A percentile compares a stretch with the other conserved stretches of the same genome.
These are phyloP conservation scores for Trichophyton benhamiae DNA, from an alignment of 2,329 filamentous ascomycete genomes.

Conservation along the genomic window DNA sequence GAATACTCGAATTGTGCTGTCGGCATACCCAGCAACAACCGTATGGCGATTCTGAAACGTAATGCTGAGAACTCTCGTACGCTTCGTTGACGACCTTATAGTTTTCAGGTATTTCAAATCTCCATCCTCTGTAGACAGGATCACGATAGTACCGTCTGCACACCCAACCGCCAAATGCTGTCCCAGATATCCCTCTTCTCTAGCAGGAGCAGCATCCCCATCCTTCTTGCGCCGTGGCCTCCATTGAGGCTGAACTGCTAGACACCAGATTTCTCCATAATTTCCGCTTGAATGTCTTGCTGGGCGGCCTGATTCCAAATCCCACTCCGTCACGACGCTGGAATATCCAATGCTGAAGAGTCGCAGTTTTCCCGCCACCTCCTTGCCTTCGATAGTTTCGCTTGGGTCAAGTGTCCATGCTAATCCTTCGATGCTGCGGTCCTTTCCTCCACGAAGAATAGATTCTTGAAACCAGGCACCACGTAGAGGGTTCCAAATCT, in stretches of 20 bases:
- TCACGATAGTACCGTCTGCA: slow-evolving; percentile 75
- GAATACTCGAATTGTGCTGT: slow-evolving; percentile 85
- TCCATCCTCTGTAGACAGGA: slow-evolving; percentile 75
- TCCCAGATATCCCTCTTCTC: slow-evolving; percentile 30
- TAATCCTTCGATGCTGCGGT: slow-evolving; percentile 78
- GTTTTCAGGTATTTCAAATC: slow-evolving; percentile 70
- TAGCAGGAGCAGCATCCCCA: slow-evolving; percentile 23
- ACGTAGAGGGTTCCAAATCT: slow-evolving; percentile 85
- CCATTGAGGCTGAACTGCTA: slow-evolving; percentile 67
- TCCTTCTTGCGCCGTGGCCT: slow-evolving; percentile 28
- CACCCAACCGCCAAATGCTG: slow-evolving; percentile 75
- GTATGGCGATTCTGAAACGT: slow-evolving; percentile 74
- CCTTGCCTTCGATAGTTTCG: slow-evolving; percentile 45
- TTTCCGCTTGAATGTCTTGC: slow-evolving; percentile 78
- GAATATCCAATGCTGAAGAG: slow-evolving; percentile 96
- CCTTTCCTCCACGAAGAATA: slow-evolving; percentile 68
- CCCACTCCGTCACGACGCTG: slow-evolving; percentile 87
- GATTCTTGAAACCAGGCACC: slow-evolving; percentile 84
- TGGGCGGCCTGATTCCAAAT: slow-evolving; percentile 65
- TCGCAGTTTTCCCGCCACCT: slow-evolving; percentile 58
- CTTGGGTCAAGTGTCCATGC: slow-evolving; percentile 83
- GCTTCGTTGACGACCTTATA: slow-evolving; percentile 67
- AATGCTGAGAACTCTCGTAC: slow-evolving; percentile 79
- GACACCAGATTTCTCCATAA: slow-evolving; percentile 93
- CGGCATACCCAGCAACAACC: slow-evolving; percentile 84